Evolutionary conservation across 441 rosid species (phyloP), one percentile per base, ranked within the genome.

Genomic region (Populus trichocarpa): DNA sequence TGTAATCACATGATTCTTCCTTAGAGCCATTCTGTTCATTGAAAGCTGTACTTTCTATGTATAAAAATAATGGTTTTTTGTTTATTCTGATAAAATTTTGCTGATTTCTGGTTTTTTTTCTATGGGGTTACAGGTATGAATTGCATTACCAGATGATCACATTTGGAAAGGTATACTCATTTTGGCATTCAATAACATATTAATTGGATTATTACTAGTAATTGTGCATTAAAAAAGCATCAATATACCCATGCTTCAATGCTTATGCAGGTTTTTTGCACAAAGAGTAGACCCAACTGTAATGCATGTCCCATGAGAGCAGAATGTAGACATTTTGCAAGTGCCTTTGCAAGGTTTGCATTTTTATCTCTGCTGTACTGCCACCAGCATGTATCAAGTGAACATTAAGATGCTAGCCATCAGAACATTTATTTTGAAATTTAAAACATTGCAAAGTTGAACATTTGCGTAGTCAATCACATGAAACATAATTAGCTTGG

Each of bases 241-340:
- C 70, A 61, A 71, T 26, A 65, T 26, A 23, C 67, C 71, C 67
- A 50, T 74, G 74, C 70, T 77, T 82, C 74, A 65, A 81, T 81
- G 77, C 73, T 80, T 72, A 71, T 88, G 87, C 93, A 97, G 99
- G 99, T 95, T 20, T 97, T 95, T 80, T 97, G 99, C 86, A 95
- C 99, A 57, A 97, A 97, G 88, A 95, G 82, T 78, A 91, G 82
- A 79, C 99, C 99, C 74, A 97, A 95, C 77, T 97, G 99, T 89
- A 97, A 97, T 84, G 99, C 97, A 67, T 97, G 99, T 79, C 99
- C 99, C 69, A 91, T 97, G 98, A 88, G 97, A 88, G 95, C 96
- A 81, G 99, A 95, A 73, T 97, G 99, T 90, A 90, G 97, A 82
- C 99, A 97, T 82, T 97, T 93, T 84, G 99, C 99, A 59, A 97